Percentiles rank a stretch among this genome's conserved stretches.
Conservation (phyloP, 1,139 yeast species). For the Yamadazyma spencermartinsiae region DNA sequence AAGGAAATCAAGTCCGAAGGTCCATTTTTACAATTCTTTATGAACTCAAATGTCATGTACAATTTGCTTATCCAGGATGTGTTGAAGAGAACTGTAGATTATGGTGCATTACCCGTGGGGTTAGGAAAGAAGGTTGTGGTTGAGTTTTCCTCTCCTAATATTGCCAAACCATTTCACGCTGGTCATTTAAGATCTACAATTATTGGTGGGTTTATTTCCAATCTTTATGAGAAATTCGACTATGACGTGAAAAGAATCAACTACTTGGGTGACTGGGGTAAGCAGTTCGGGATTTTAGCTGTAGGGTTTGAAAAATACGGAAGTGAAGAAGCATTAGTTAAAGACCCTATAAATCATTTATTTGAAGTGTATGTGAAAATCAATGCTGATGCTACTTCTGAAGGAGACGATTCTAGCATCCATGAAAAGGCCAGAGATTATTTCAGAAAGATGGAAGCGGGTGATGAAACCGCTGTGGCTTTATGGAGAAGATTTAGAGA, state of each 20-base stretch:
- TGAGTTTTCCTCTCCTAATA: constrained; percentile 96
- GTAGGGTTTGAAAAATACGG: constrained; percentile 91
- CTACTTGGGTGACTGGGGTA: constrained; percentile 99
- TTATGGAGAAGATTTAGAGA: constrained; percentile 92
- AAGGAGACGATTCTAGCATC: constrained; percentile 67
- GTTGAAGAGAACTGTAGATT: constrained; percentile 57
- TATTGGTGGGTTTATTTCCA: constrained; percentile 95
- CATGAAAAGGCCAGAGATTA: constrained; percentile 86
- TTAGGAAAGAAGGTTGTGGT: constrained; percentile 69
- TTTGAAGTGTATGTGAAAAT: constrained; percentile 91
- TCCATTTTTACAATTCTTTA: constrained; percentile 87
- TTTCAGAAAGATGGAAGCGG: constrained; percentile 92
- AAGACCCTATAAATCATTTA: constrained; percentile 91
- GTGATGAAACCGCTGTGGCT: constrained; percentile 75
- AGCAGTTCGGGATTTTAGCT: constrained; percentile 95
- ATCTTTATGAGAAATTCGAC: constrained; percentile 86
- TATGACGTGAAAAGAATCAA: constrained; percentile 89
- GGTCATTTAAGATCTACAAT: constrained; percentile 98
- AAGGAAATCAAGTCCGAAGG: constrained; percentile 80
- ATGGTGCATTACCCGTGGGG: constrained; percentile 79
- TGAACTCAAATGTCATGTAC: constrained; percentile 64
- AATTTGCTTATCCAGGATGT: constrained; percentile 72
- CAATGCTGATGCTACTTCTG: constrained; percentile 75
- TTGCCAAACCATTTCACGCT: constrained; percentile 99
- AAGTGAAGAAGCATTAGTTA: constrained; percentile 63